These are phyloP conservation scores for Syncephalastrum sp. DNA, from an alignment of 371 early-diverging fungal species.

Conservation along the genomic window DNA sequence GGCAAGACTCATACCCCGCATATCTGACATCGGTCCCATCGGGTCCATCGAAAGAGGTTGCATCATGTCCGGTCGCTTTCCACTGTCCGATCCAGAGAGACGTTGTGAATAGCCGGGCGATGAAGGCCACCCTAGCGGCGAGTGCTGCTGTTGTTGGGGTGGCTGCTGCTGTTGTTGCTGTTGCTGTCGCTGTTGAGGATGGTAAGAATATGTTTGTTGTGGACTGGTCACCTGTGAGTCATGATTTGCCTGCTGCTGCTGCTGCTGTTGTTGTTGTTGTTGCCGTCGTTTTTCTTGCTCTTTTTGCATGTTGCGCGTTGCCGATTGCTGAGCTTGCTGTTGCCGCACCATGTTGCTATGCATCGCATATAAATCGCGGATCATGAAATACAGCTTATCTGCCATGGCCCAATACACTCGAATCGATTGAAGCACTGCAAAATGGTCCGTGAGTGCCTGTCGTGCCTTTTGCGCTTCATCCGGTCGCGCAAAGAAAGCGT, in stretches of 20 bases:
- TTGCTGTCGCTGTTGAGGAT: slow-evolving; percentile 3
- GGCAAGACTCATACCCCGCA: slow-evolving; percentile 21
- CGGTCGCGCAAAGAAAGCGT: slow-evolving; percentile 43
- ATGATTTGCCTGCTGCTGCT: background rate
- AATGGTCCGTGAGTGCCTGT: slow-evolving; percentile 46
- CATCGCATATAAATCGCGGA: slow-evolving; percentile 58
- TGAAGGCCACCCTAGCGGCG: background rate
- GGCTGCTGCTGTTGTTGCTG: slow-evolving; percentile 7
- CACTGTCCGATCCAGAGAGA: no score
- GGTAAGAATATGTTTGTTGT: no score
- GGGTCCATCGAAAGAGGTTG: background rate
- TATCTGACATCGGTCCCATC: slow-evolving; percentile 1
- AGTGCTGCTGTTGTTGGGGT: slow-evolving; percentile 7
- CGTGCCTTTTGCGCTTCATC: slow-evolving; percentile 48
- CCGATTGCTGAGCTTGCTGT: slow-evolving; percentile 9
- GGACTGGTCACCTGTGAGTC: background rate
- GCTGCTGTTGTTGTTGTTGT: slow-evolving; percentile 7
- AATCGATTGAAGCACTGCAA: slow-evolving; percentile 47
- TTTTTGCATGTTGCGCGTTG: slow-evolving; percentile 5
- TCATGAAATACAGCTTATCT: slow-evolving; percentile 60
- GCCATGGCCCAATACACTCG: slow-evolving; percentile 63
- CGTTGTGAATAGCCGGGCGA: no score
- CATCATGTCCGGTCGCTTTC: no score
- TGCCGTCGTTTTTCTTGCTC: slow-evolving; percentile 5
- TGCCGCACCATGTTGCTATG: slow-evolving; percentile 29